Conservation (phyloP, 129 eudicot species). For the Logfia minima region DNA sequence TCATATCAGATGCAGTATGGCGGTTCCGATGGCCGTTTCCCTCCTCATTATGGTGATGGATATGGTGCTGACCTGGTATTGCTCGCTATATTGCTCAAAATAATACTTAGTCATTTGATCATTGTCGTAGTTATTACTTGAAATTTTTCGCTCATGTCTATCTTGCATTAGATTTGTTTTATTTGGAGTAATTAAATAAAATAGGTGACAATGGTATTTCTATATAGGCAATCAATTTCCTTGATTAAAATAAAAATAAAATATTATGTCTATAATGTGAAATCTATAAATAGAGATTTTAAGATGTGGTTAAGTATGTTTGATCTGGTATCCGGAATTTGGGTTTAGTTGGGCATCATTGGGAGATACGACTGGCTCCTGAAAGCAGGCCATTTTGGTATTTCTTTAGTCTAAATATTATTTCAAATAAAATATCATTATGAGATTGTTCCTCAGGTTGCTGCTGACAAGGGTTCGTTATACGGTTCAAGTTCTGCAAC, state of each 20-base stretch:
- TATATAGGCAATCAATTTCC: background rate
- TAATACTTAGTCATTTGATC: background rate
- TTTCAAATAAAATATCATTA: background rate
- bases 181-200: background rate
- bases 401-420: background rate
- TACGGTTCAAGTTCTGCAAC: conserved; percentile 71
- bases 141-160: background rate
- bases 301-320: background rate
- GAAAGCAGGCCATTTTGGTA: background rate
- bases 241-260: background rate
- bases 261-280: background rate
- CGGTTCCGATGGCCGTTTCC: conserved; percentile 52
- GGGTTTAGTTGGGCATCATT: background rate
- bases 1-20: conserved; percentile 57
- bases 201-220: background rate
- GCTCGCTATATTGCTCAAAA: conserved; percentile 1
- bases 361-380: background rate
- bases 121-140: conserved; percentile 2
- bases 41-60: conserved; percentile 58
- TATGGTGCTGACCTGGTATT: conserved; percentile 65
- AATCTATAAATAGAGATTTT: background rate
- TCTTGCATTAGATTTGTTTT: background rate
- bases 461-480: conserved; percentile 63
- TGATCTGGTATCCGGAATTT: background rate
- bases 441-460: conserved; percentile 53